Evolutionary conservation across 2,329 filamentous ascomycete genomes (phyloP).

Genomic region (Aspergillus ochraceoroseus): DNA sequence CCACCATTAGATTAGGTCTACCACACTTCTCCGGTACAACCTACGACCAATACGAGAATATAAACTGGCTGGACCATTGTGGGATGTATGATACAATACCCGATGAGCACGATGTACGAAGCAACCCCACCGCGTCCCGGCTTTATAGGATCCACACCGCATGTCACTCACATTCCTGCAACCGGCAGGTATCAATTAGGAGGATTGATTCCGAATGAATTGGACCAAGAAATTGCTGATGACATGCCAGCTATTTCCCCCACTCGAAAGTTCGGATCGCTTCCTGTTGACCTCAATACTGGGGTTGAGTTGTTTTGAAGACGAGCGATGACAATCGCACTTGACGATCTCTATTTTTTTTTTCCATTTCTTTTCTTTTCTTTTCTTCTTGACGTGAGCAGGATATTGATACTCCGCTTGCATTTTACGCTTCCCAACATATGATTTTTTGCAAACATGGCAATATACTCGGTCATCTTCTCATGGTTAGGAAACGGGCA

Average conservation of each 20-base stretch:
- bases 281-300: background rate
- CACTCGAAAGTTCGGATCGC: conserved; percentile 5
- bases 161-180: conserved; percentile 11
- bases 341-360: conserved; percentile 11
- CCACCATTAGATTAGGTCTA: background rate
- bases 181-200: conserved; percentile 1
- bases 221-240: conserved; percentile 7
- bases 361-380: background rate
- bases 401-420: background rate
- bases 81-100: conserved; percentile 11
- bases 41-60: conserved; percentile 13
- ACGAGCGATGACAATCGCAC: too few species aligned
- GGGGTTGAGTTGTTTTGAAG: too few species aligned
- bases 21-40: conserved; percentile 3
- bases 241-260: conserved; percentile 2
- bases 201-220: conserved; percentile 4
- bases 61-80: conserved; percentile 14
- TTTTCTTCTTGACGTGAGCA: background rate
- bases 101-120: conserved; percentile 12
- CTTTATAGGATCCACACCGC: conserved; percentile 13
- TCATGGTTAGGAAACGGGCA: conserved; percentile 13
- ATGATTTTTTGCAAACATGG: conserved; percentile 5
- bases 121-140: conserved; percentile 10
- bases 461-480: conserved; percentile 18
- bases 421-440: conserved; percentile 6